phyloP scores from a whole-genome alignment of 208 protist genomes.

The Acanthamoeba castellanii region DNA sequence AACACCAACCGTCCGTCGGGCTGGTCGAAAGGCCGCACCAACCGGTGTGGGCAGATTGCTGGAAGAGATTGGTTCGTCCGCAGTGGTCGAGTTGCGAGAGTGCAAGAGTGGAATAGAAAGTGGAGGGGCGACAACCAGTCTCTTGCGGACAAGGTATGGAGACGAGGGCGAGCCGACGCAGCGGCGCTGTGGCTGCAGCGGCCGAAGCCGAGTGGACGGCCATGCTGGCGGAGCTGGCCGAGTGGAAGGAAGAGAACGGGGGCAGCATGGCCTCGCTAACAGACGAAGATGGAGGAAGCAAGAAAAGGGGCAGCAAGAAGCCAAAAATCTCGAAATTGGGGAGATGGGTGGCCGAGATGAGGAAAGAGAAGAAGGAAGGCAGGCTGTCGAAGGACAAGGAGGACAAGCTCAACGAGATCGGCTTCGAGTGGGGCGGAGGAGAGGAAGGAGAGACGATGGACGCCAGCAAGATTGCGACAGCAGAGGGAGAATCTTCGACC shows the following conservation, averaged over 20 bases:
- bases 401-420: neutral
- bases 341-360: neutral
- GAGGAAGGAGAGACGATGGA: neutral
- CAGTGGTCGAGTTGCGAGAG: no score
- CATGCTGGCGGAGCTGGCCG: conserved; percentile 39
- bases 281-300: neutral
- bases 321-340: conserved; percentile 4
- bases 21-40: no score
- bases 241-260: conserved; percentile 30
- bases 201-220: conserved; percentile 36
- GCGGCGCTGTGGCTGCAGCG: neutral
- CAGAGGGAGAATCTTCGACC: neutral
- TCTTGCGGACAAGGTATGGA: neutral
- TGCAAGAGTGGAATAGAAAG: no score
- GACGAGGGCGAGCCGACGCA: neutral
- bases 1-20: no score
- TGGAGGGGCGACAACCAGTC: no score
- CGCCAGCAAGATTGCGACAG: no score
- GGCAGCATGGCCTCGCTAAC: neutral
- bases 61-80: no score
- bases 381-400: conserved; percentile 6
- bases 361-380: conserved; percentile 5
- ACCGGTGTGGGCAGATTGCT: no score
- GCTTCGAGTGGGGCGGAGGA: neutral
- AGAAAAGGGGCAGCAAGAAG: conserved; percentile 11